Conservation (phyloP, 306 rosid species). For the Begonia masoniana region DNA sequence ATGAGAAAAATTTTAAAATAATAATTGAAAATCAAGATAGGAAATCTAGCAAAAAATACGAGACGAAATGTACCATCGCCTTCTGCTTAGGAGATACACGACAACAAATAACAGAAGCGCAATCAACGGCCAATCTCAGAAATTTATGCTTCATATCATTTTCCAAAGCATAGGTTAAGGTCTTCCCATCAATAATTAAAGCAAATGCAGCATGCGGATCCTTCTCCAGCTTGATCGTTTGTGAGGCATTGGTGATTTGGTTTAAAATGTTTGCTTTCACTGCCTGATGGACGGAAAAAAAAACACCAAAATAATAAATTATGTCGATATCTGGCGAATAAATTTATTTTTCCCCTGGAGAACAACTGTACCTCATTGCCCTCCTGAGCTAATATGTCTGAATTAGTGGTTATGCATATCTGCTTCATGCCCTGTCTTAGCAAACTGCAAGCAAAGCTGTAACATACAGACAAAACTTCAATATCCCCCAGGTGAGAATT, state of each 20-base stretch:
- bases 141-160: slow-evolving; percentile 72
- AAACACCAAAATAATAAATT: slow-evolving; percentile 19
- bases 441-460: slow-evolving; percentile 92
- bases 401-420: slow-evolving; percentile 48
- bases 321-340: too few species aligned
- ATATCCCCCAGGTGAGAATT: background rate
- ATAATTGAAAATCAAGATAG: background rate
- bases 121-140: slow-evolving; percentile 82
- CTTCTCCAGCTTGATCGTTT: slow-evolving; percentile 81
- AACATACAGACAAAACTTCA: slow-evolving; percentile 1
- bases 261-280: slow-evolving; percentile 62
- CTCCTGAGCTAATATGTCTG: slow-evolving; percentile 40
- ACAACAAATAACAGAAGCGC: slow-evolving; percentile 96
- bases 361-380: slow-evolving; percentile 47
- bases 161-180: slow-evolving; percentile 68
- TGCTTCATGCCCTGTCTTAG: slow-evolving; percentile 99
- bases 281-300: slow-evolving; percentile 41
- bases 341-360: too few species aligned
- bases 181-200: slow-evolving; percentile 88
- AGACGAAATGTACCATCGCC: slow-evolving; percentile 59
- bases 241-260: slow-evolving; percentile 77
- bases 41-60: background rate
- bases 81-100: slow-evolving; percentile 97
- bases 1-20: too few species aligned
- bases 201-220: slow-evolving; percentile 99